Evolutionary conservation across 306 rosid species (phyloP).

Genomic region (Inga laurina): DNA sequence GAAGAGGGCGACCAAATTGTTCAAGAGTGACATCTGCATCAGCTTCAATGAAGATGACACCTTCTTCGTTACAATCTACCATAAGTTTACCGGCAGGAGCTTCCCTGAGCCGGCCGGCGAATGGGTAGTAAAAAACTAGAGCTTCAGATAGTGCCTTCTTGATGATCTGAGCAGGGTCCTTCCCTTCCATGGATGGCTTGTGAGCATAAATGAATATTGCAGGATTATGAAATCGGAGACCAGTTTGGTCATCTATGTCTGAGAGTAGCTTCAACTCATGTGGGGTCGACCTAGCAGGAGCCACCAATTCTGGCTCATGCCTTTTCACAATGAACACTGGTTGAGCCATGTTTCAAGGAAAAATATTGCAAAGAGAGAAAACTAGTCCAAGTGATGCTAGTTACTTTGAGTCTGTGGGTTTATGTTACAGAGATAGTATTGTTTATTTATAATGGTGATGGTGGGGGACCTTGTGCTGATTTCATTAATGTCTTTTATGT

Average conservation of each 20-base stretch:
- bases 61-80: not conserved
- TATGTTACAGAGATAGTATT: no score
- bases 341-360: not conserved
- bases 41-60: conserved; percentile 28
- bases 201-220: not conserved
- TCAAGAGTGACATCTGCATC: conserved; percentile 43
- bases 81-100: conserved; percentile 44
- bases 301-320: not conserved
- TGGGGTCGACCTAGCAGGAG: not conserved
- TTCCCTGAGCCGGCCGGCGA: conserved; percentile 21
- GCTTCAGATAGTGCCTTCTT: not conserved
- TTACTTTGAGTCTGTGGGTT: not conserved
- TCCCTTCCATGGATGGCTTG: not conserved
- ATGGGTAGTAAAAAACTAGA: not conserved
- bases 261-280: not conserved
- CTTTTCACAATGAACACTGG: conserved; percentile 16
- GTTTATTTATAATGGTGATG: not conserved
- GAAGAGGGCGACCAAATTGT: not conserved
- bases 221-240: not conserved
- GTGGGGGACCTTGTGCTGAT: not conserved
- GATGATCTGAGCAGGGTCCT: not conserved
- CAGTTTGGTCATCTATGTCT: not conserved
- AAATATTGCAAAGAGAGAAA: not conserved
- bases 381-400: not conserved
- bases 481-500: not conserved